Conservation (phyloP, 805 yeast genomes). For the Ogataea angusta region DNA sequence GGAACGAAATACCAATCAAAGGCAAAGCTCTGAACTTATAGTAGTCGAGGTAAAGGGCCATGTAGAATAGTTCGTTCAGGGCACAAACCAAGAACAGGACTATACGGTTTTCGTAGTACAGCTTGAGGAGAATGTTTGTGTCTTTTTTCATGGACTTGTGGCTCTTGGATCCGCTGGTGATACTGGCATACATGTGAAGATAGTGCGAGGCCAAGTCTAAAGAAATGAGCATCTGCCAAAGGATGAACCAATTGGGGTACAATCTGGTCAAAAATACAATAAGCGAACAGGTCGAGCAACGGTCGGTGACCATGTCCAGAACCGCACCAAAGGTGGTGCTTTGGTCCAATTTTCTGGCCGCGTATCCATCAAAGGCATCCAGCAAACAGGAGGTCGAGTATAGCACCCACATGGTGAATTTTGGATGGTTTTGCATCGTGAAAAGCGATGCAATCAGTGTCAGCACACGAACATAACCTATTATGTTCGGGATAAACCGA, state of each 20-base stretch:
- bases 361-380: constrained; percentile 95
- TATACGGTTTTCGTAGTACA: constrained; percentile 82
- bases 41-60: constrained; percentile 77
- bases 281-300: constrained; percentile 94
- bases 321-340: constrained; percentile 94
- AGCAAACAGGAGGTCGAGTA: constrained; percentile 87
- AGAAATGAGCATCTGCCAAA: constrained; percentile 82
- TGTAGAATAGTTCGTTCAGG: constrained; percentile 88
- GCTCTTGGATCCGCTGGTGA: constrained; percentile 70
- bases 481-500: constrained; percentile 83
- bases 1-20: constrained; percentile 30
- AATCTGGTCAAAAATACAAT: constrained; percentile 79
- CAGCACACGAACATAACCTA: constrained; percentile 82
- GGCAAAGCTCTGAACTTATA: constrained; percentile 50
- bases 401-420: constrained; percentile 62
- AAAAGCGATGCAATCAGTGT: constrained; percentile 78
- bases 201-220: constrained; percentile 91
- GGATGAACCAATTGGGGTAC: constrained; percentile 64
- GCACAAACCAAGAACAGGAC: constrained; percentile 89
- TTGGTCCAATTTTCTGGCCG: constrained; percentile 87
- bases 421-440: constrained; percentile 82
- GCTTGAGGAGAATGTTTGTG: constrained; percentile 66
- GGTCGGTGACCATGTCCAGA: constrained; percentile 96
- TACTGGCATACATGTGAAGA: constrained; percentile 97
- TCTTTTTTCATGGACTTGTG: constrained; percentile 81